Conservation (phyloP, 305 asterid genomes). For the Stenogyne calaminthoides region DNA sequence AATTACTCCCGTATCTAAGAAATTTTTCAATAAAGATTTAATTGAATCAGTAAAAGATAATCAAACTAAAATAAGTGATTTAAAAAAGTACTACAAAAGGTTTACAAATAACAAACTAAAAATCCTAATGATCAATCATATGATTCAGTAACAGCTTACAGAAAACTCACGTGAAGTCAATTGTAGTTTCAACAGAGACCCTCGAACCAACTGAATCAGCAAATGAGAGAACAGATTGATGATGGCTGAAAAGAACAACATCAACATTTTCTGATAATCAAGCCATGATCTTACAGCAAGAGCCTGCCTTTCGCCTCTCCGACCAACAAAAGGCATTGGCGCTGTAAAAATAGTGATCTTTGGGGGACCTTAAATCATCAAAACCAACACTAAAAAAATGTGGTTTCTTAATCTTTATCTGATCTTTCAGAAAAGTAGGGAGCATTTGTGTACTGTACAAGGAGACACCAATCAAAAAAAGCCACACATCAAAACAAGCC, state of each 20-base stretch:
- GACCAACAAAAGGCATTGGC: conserved; percentile 71
- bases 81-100: neutral
- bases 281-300: conserved; percentile 92
- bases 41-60: neutral
- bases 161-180: conserved; percentile 81
- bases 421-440: conserved; percentile 45
- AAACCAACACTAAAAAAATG: conserved; percentile 14
- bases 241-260: conserved; percentile 77
- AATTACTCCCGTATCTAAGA: conserved; percentile 10
- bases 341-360: conserved; percentile 74
- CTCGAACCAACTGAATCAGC: conserved; percentile 61
- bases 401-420: conserved; percentile 34
- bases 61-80: neutral
- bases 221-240: conserved; percentile 73
- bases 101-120: neutral
- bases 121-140: neutral
- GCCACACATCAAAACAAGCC: conserved; percentile 81
- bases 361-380: conserved; percentile 49
- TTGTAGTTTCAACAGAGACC: conserved; percentile 65
- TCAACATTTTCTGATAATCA: conserved; percentile 53
- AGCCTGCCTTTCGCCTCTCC: conserved; percentile 61
- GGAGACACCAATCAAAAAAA: conserved; percentile 63
- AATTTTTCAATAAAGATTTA: neutral
- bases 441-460: conserved; percentile 71
- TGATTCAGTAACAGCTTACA: conserved; percentile 14